phyloP scores from a whole-genome alignment of 805 yeast species.

The Candida oleophila region DNA sequence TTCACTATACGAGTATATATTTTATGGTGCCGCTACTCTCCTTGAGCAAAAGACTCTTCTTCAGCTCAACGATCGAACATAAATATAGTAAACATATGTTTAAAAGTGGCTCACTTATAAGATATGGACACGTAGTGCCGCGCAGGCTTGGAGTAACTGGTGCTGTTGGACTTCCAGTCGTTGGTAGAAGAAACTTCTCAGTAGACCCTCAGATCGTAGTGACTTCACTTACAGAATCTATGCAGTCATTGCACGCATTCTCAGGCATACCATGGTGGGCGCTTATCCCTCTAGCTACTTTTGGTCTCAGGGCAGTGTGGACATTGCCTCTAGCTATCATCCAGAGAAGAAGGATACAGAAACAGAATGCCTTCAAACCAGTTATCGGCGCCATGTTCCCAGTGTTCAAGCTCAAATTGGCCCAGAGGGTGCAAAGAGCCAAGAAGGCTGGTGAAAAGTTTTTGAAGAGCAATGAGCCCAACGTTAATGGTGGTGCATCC shows the following conservation, averaged over 20 bases:
- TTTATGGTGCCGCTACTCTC: no score
- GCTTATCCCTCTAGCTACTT: constrained; percentile 70
- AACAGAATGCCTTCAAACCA: constrained; percentile 72
- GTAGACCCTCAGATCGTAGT: constrained; percentile 33
- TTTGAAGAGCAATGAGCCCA: constrained; percentile 1
- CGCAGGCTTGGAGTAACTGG: not conserved
- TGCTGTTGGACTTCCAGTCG: not conserved
- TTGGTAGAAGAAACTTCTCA: constrained; percentile 19
- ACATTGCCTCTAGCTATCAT: constrained; percentile 78
- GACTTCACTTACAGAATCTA: constrained; percentile 30
- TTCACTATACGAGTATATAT: not conserved
- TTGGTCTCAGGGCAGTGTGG: constrained; percentile 59
- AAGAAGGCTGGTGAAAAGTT: constrained; percentile 18
- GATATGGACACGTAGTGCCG: not conserved
- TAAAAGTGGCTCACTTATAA: not conserved
- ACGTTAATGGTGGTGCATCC: not conserved
- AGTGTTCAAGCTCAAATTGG: constrained; percentile 57
- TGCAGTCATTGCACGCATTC: constrained; percentile 51
- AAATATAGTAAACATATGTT: not conserved
- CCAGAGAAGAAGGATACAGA: constrained; percentile 67
- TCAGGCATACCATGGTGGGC: constrained; percentile 81
- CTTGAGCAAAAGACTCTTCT: no score
- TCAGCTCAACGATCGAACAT: no score
- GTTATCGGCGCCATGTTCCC: constrained; percentile 75
- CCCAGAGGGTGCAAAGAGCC: constrained; percentile 44